Base-by-base conservation (phyloP, 2,329 filamentous ascomycete species). In the Aureobasidium uvarum region DNA sequence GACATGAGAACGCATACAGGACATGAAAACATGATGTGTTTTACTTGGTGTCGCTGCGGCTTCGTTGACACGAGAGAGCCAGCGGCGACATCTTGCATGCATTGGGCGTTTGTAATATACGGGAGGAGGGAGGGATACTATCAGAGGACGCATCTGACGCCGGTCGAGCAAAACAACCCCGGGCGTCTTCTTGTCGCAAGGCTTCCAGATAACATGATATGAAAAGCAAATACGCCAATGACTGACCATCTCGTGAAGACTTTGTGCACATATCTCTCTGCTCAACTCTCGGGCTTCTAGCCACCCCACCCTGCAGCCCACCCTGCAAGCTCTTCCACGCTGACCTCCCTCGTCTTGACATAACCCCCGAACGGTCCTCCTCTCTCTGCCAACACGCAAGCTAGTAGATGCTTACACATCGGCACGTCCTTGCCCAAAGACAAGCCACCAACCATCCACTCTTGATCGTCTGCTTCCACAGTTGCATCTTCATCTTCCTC, bases 351-450 rank as follows among this genome's bases (percentile, higher is more conserved):
- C 70, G 84, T 81, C 66, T 84, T 81, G 18, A 89, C 81, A 70
- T 84, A 85, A 0, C 72, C 71, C 5, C 81, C 83, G 69, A 95
- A 83, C 33, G 87, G 75, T 3, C 74, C 74, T 80, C 90, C 93
- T 54, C 82, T 80, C 74, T 91, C 88, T 6, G 83, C 88, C 64
- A 98, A 75, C 46, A 94, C 77, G 75, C 91, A 96, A 1, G 94
- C 94, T 18, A 98, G 83, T 5, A 98, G 77, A 77, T 99, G 94
- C 78, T 97, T 97, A 75, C 94, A 99, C 77, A 90, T 71, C 6
- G 83, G 82, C 63, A 66, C 83, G 78, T 43, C 77, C 73, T 4
- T 69, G 36, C 63, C 74, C 70, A 55, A 77, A 65, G 79, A 80
- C 62, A 83, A 59, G 0, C 85, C 85, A 0, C 86, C 85, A 70